Evolutionary conservation across 164 flowering plant species (phyloP), one percentile per base, ranked within the genome.

Genomic region (Tinospora cordifolia): DNA sequence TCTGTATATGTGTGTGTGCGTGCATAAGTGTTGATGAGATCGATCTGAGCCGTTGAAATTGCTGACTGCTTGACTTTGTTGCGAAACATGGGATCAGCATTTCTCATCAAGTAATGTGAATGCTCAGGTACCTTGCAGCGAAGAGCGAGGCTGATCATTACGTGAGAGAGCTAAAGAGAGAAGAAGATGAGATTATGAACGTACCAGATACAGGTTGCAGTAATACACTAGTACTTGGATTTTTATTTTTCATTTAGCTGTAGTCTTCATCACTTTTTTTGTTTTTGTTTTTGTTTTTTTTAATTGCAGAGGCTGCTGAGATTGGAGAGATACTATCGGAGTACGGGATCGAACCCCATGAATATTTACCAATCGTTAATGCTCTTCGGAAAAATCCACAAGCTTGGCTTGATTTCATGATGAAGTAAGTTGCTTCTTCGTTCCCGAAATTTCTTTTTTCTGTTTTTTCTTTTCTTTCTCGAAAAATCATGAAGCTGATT

Each of bases 141-240:
- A 88, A 90, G 76, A 91, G 98, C 66, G 98, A 93, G 74, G 93
- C 91, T 6, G 98, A 93, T 82, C 97, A 93, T 68, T 93, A 93
- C 77, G 69, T 49, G 75, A 87, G 83, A 51, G 98, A 93, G 69
- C 71, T 88, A 36, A 88, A 83, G 74, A 84, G 98, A 70, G 98
- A 93, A 71, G 82, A 93, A 74, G 93, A 93, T 12, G 98, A 91
- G 82, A 89, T 93, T 68, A 68, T 84, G 63, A 73, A 74, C 7
- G 91, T 93, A 60, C 98, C 98, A 58, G 96, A 93, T 60, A 86
- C 87, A 73, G 98, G 98, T 87, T 57, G 24, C 41, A 6, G 6
- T 30, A 30, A 4, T 30, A 30, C 3, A 30, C 3, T 30, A 30
- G 19, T 51, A 0, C 21, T 51, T 51, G 3, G 0, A 17, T 17